These are phyloP conservation scores for Alternaria viburni DNA, from an alignment of 2,329 filamentous ascomycete species.

Conservation along the genomic window DNA sequence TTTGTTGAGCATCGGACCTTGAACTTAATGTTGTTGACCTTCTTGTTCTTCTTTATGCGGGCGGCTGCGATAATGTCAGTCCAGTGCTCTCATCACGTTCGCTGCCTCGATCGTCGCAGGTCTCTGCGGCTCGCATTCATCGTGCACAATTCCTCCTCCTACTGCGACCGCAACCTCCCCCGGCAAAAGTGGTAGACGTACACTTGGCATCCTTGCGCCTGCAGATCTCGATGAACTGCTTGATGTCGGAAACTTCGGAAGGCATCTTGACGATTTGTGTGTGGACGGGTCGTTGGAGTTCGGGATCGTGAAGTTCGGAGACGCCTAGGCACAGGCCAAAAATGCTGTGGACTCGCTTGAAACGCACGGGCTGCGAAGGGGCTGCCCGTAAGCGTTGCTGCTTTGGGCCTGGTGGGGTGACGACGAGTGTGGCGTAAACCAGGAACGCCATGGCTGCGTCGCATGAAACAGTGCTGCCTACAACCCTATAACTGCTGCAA, in stretches of 20 bases:
- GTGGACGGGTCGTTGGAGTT: constrained; percentile 28
- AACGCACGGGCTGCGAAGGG: constrained; percentile 37
- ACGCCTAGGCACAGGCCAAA: constrained; percentile 8
- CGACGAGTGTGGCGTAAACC: constrained; percentile 34
- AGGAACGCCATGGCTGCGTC: constrained; percentile 3
- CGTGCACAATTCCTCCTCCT: constrained; percentile 9
- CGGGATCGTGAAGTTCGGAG: constrained; percentile 30
- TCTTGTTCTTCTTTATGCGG: constrained; percentile 83
- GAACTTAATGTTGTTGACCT: constrained; percentile 96
- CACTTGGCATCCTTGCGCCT: constrained; percentile 99
- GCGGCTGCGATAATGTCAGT: constrained; percentile 48
- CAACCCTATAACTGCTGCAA: not conserved
- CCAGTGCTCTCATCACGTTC: not conserved
- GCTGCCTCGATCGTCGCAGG: not conserved
- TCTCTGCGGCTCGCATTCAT: constrained; percentile 1
- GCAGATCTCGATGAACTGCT: constrained; percentile 99
- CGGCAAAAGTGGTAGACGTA: constrained; percentile 62
- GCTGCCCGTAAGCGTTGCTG: constrained; percentile 26
- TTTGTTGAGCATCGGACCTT: constrained; percentile 98
- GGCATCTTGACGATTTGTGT: constrained; percentile 80
- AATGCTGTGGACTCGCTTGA: constrained; percentile 48
- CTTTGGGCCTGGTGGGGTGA: constrained; percentile 29
- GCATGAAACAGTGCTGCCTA: constrained; percentile 19
- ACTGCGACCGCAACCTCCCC: constrained; percentile 4
- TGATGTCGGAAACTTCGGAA: constrained; percentile 97